Base-by-base conservation (phyloP, 1,139 yeast species). In the Kazachstania sp. region DNA sequence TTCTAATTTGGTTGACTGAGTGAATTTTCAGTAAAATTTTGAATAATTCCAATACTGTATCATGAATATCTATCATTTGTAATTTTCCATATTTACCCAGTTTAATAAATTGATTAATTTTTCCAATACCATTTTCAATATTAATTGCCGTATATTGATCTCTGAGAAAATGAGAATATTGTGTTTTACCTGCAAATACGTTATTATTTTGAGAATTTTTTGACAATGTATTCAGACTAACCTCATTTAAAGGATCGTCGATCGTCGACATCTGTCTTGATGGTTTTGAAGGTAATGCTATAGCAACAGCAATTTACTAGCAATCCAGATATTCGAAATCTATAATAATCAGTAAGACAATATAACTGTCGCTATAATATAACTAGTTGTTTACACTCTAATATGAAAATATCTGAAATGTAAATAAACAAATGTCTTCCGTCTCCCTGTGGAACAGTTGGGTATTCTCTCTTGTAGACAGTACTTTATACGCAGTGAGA, bases 241-340 rank as follows among this genome's bases (percentile, higher is more conserved):
- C 45, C 46, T 58, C 63, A 49, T 48, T 53, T 37, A 59, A 45
- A 28, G 60, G 58, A 29, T 53, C 61, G 32, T 56, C 55, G 16
- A 44, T 47, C 37, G 49, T 54, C 11, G 55, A 48, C 61, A 58
- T 57, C 16, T 26, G n/a, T 4, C 19, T 20, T 16, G 9, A 18
- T 37, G 12, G 28, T 26, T 13, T 26, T 37, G 18, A 18, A 8
- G 26, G n/a, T 9, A 13, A 7, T 2, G 28, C 18, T 2, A 3
- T 9, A 9, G 6, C 28, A 23, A 23, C 6, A 23, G 28, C 6
- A 23, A 23, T 7, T 23, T 4, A 7, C 28, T 3, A 23, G 8
- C 3, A 7, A 23, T 23, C 28, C 8, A 7, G 8, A 23, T 23
- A 23, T 23, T 23, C 28, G 8, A 23, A 23, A 23, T 23, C 2